Base-by-base conservation (phyloP, 805 yeast genomes). In the Zygotorulaspora sp. region DNA sequence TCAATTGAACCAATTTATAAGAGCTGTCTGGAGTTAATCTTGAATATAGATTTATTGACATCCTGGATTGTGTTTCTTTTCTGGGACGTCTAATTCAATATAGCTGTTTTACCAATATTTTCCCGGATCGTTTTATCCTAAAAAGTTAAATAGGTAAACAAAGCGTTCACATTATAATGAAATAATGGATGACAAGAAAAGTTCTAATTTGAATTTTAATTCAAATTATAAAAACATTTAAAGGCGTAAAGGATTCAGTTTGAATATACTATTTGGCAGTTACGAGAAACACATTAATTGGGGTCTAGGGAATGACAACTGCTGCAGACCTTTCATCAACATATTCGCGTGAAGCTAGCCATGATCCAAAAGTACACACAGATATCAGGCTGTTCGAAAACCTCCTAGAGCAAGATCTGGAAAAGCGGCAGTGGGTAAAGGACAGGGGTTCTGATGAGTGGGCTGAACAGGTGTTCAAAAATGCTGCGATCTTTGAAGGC, bases 1-100 rank as follows among this genome's bases (percentile, higher is more conserved):
- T 64, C 6, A 80, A 62, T 48, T 77, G 80, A 5, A 80, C 52
- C 5, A 80, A 56, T 47, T 72, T 73, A 43, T 72, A 74, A 1
- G 67, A 59, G 2, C 43, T 33, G 12, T 55, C 59, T n/a, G 58
- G 49, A 2, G 45, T 28, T 6, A 49, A 27, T 32, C 44, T 41
- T 11, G 55, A 44, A 30, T 52, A 48, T 14, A 58, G 30, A 26
- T 51, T 53, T 9, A 41, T 30, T 10, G 49, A 44, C 45, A 44
- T 41, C 30, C 27, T 32, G 11, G n/a, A n/a, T n/a, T n/a, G n/a
- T n/a, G n/a, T n/a, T n/a, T n/a, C n/a, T n/a, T n/a, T n/a, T n/a
- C n/a, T n/a, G n/a, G n/a, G n/a, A n/a, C n/a, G n/a, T n/a, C n/a
- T n/a, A n/a, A n/a, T n/a, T n/a, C n/a, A n/a, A n/a, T n/a, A n/a